Conservation (phyloP, 192 early-diverging fungal genomes). For the Podila minutissima region DNA sequence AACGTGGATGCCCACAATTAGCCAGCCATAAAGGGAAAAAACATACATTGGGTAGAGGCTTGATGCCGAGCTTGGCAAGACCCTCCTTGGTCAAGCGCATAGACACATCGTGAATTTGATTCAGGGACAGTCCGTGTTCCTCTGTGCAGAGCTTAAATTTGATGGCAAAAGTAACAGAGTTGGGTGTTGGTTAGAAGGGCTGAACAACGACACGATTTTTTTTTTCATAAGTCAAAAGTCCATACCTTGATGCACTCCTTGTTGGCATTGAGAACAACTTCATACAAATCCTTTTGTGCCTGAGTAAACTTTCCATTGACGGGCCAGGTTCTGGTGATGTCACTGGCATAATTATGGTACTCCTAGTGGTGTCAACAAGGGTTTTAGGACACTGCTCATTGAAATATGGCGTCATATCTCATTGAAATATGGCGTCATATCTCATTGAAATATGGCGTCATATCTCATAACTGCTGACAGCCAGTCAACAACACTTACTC, state of each 20-base stretch:
- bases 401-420: too few relatives aligned
- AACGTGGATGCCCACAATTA: too few relatives aligned
- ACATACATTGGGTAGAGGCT: conserved; percentile 61
- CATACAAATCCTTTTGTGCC: conserved; percentile 86
- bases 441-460: too few relatives aligned
- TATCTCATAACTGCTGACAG: not conserved
- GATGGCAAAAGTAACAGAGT: not conserved
- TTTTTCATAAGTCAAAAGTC: conserved; percentile 12
- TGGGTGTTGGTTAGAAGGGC: not conserved
- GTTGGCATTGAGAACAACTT: conserved; percentile 85
- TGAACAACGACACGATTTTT: not conserved
- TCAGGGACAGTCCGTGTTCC: conserved; percentile 68
- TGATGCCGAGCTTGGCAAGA: conserved; percentile 75
- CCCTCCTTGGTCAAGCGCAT: conserved; percentile 75
- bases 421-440: too few relatives aligned
- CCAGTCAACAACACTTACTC: conserved; percentile 26
- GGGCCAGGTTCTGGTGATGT: conserved; percentile 95
- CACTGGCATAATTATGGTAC: conserved; percentile 88
- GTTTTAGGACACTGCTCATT: not conserved
- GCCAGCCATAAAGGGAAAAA: too few relatives aligned
- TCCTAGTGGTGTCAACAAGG: conserved; percentile 53
- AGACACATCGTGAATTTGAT: conserved; percentile 85
- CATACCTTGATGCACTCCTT: conserved; percentile 82
- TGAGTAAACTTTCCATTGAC: conserved; percentile 86
- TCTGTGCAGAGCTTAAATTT: conserved; percentile 62